Conservation (phyloP, 768 basidiomycete genomes). For the Tylopilus plumbeoviolaceoides region DNA sequence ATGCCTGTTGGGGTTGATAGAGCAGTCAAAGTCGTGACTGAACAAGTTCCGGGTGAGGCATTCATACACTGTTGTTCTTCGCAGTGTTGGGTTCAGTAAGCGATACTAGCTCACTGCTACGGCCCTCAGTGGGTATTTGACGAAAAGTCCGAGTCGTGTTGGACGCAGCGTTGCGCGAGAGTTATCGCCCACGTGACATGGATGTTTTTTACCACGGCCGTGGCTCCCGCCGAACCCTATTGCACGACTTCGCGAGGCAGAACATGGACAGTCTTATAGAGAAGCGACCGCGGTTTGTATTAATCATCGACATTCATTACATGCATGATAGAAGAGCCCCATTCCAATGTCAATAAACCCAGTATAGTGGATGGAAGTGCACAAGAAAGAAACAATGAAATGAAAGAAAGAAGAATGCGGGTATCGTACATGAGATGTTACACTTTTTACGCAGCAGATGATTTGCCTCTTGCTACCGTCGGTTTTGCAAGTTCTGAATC, state of each 20-base stretch:
- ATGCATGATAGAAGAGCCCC: not conserved
- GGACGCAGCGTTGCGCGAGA: too few relatives aligned
- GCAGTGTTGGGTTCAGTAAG: not conserved
- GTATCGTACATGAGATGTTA: not conserved
- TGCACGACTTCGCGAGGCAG: too few relatives aligned
- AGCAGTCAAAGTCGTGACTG: conserved; percentile 1
- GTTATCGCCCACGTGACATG: too few relatives aligned
- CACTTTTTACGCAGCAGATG: too few relatives aligned
- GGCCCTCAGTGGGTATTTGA: too few relatives aligned
- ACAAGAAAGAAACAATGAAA: not conserved
- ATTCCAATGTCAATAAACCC: not conserved
- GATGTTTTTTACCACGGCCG: too few relatives aligned
- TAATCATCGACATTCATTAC: not conserved
- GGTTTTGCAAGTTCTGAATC: too few relatives aligned
- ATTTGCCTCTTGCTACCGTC: too few relatives aligned
- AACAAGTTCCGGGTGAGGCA: not conserved
- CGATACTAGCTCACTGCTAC: not conserved
- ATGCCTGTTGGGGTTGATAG: conserved; percentile 4
- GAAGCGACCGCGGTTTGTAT: not conserved
- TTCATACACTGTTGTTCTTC: not conserved
- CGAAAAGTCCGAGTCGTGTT: too few relatives aligned
- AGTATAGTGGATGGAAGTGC: not conserved
- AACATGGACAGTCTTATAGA: too few relatives aligned
- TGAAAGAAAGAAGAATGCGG: not conserved
- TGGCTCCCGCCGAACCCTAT: too few relatives aligned